Conservation (phyloP, 371 early-diverging fungal species). For the Mortierella sp. region DNA sequence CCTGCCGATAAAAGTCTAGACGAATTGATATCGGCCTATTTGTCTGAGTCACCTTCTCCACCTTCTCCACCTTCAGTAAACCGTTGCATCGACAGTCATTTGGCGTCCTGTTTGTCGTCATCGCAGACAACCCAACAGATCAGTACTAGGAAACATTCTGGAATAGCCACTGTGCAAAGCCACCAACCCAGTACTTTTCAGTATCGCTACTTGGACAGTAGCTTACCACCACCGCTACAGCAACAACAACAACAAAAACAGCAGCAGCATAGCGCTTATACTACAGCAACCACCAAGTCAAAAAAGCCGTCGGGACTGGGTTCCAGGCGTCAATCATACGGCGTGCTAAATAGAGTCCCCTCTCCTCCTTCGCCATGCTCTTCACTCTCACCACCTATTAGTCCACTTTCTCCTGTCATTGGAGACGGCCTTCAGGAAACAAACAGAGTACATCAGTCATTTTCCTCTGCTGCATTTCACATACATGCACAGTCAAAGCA, state of each 20-base stretch:
- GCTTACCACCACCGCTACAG: not conserved
- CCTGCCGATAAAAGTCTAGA: not conserved
- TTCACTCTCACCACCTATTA: constrained; percentile 33
- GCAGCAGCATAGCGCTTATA: not conserved
- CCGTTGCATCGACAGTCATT: not conserved
- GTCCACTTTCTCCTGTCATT: constrained; percentile 16
- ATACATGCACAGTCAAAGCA: not conserved
- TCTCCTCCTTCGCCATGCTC: constrained; percentile 9
- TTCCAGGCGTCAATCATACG: not conserved
- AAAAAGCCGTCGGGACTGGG: not conserved
- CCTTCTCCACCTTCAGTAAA: not conserved
- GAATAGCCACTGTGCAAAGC: not conserved
- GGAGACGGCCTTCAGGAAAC: not conserved
- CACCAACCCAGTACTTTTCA: not conserved
- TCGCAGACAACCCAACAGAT: not conserved
- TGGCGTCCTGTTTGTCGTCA: not conserved
- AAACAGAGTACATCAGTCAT: constrained; percentile 6
- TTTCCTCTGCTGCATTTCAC: not conserved
- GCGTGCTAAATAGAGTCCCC: not conserved
- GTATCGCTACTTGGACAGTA: not conserved
- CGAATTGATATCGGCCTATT: not conserved
- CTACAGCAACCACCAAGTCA: not conserved
- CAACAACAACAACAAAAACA: not conserved
- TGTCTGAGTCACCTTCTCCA: not conserved
- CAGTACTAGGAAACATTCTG: not conserved